Percentiles rank a stretch among this genome's conserved stretches.
Conservation (phyloP, 2,329 filamentous ascomycete genomes). For the Lasiodiplodia gonubiensis region DNA sequence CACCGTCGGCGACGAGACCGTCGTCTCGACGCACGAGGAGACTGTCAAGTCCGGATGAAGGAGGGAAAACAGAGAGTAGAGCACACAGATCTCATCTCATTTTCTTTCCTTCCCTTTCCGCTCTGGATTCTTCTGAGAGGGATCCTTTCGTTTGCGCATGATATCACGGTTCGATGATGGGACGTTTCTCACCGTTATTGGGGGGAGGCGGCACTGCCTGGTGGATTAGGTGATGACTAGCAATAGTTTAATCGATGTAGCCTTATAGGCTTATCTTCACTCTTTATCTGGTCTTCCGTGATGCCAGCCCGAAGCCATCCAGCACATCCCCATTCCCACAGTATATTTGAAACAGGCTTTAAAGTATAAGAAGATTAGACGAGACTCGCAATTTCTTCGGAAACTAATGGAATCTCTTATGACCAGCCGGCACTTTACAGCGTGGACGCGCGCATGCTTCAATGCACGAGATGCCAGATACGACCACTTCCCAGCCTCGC, state of each 20-base stretch:
- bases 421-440: too few relatives aligned
- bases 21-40: neutral
- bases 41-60: neutral
- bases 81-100: neutral
- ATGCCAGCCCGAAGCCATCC: too few relatives aligned
- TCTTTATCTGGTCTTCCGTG: neutral
- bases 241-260: neutral
- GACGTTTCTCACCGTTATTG: too few relatives aligned
- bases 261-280: constrained; percentile 3
- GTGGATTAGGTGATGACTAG: neutral
- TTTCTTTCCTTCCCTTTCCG: neutral
- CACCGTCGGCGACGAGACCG: neutral
- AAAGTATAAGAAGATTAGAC: neutral
- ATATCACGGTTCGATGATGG: neutral
- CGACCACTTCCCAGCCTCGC: too few relatives aligned
- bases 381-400: too few relatives aligned
- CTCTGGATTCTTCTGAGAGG: too few relatives aligned
- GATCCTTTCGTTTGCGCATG: neutral
- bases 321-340: too few relatives aligned
- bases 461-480: too few relatives aligned
- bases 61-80: neutral
- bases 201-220: too few relatives aligned
- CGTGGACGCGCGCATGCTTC: too few relatives aligned
- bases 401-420: too few relatives aligned
- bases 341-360: neutral